Evolutionary conservation across 2,329 filamentous ascomycete genomes (phyloP).

Genomic region (Zymoseptoria brevis): DNA sequence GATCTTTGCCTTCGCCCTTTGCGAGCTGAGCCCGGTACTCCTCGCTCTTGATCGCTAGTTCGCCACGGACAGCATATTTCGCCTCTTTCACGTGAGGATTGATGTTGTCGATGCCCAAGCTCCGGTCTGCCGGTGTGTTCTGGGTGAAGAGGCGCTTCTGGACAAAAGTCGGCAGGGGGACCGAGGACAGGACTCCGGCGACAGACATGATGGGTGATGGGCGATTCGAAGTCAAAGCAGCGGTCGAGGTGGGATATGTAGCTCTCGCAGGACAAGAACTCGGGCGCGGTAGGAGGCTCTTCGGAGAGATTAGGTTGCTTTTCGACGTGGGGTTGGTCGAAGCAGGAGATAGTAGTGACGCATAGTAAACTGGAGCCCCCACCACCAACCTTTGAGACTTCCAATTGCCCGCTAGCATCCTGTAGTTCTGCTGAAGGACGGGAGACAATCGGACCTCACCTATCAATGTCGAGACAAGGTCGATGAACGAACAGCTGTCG

Average conservation of each 20-base stretch:
- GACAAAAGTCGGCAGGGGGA: constrained; percentile 19
- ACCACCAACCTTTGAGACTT: not conserved
- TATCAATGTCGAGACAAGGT: not conserved
- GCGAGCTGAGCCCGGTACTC: constrained; percentile 69
- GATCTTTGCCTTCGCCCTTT: constrained; percentile 49
- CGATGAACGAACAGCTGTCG: not conserved
- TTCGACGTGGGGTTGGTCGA: not conserved
- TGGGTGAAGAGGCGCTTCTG: constrained; percentile 17
- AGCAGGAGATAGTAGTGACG: not conserved
- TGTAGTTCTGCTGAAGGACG: not conserved
- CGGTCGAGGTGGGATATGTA: not conserved
- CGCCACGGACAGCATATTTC: constrained; percentile 93
- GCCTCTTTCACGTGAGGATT: constrained; percentile 81
- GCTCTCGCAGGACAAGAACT: not conserved
- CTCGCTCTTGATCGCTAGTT: constrained; percentile 89
- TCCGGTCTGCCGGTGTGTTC: constrained; percentile 9
- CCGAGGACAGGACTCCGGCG: constrained; percentile 12
- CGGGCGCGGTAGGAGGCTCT: not conserved
- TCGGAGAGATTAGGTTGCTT: not conserved
- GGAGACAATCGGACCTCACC: not conserved
- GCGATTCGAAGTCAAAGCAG: not conserved
- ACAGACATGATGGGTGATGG: not conserved
- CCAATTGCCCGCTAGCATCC: not conserved
- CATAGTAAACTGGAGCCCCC: not conserved
- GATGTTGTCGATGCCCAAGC: constrained; percentile 73